These are phyloP conservation scores for Neophaeococcomyces aloes DNA, from an alignment of 2,329 filamentous ascomycete genomes.

Conservation along the genomic window DNA sequence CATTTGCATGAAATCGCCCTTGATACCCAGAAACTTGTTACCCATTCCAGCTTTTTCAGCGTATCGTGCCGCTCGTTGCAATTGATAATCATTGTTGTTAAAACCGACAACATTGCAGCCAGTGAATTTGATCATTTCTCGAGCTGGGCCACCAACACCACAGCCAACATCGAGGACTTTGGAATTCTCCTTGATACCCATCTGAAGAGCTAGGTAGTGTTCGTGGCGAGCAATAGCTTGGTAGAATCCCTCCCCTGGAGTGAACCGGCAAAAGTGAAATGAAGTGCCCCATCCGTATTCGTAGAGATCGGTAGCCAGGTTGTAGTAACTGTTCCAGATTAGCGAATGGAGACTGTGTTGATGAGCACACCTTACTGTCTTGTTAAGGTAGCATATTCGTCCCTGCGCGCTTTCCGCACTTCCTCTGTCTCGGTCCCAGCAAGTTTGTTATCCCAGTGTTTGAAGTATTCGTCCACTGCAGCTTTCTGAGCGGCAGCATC, in stretches of 20 bases:
- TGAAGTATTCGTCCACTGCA: slow-evolving; percentile 86
- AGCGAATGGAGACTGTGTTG: slow-evolving; percentile 17
- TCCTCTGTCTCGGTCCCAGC: slow-evolving; percentile 71
- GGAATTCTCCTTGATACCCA: slow-evolving; percentile 76
- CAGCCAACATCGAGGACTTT: slow-evolving; percentile 92
- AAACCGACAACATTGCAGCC: slow-evolving; percentile 79
- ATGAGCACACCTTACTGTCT: slow-evolving; percentile 58
- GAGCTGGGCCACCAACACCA: slow-evolving; percentile 87
- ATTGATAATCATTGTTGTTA: slow-evolving; percentile 99
- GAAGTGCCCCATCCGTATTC: slow-evolving; percentile 94
- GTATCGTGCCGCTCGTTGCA: slow-evolving; percentile 80
- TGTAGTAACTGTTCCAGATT: slow-evolving; percentile 65
- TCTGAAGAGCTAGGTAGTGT: slow-evolving; percentile 88
- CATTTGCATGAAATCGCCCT: slow-evolving; percentile 99
- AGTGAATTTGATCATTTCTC: slow-evolving; percentile 93
- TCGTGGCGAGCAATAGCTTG: slow-evolving; percentile 93
- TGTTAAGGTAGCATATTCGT: slow-evolving; percentile 86
- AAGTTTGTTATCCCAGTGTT: slow-evolving; percentile 85
- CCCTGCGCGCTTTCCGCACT: slow-evolving; percentile 67
- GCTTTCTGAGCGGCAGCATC: slow-evolving; percentile 66
- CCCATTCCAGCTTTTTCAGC: slow-evolving; percentile 70
- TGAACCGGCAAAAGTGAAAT: slow-evolving; percentile 97
- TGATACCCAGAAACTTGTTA: slow-evolving; percentile 72
- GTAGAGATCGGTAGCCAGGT: slow-evolving; percentile 90
- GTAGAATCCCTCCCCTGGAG: slow-evolving; percentile 72